phyloP scores from a whole-genome alignment of 768 basidiomycete genomes.

The Pleurotus salmoneostramineus region DNA sequence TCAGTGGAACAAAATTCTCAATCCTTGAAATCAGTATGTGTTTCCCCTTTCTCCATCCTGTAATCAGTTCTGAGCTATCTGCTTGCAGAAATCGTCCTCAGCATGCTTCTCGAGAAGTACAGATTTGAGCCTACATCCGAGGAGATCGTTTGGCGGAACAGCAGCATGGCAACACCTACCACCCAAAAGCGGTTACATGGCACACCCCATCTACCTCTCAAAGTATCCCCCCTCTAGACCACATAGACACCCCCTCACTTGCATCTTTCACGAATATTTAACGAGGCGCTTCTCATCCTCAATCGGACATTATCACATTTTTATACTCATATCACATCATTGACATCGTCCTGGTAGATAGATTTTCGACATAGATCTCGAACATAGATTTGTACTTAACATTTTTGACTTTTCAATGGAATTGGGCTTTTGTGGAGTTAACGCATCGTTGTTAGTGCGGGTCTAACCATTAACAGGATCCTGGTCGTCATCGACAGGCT shows the following conservation, averaged over 20 bases:
- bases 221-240: conserved; percentile 3
- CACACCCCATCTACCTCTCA: conserved; percentile 13
- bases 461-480: not conserved
- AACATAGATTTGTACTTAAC: conserved; percentile 1
- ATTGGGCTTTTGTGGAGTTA: not conserved
- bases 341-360: conserved; percentile 1
- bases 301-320: not conserved
- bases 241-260: not conserved
- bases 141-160: conserved; percentile 27
- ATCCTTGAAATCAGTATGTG: conserved; percentile 33
- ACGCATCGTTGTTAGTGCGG: not conserved
- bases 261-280: not conserved
- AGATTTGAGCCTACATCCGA: conserved; percentile 22
- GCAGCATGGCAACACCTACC: conserved; percentile 18
- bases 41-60: not conserved
- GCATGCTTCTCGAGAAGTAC: conserved; percentile 17
- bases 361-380: conserved; percentile 5
- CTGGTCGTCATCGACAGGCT: not conserved
- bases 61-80: not conserved
- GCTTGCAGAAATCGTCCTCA: conserved; percentile 18
- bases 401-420: not conserved
- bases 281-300: not conserved
- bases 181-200: conserved; percentile 9
- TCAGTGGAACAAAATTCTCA: conserved; percentile 32
- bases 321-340: not conserved